A percentile compares a stretch with the other conserved stretches of the same genome.
Evolutionary conservation across 129 eudicot species (phyloP).

Genomic region (Tagetes erecta): DNA sequence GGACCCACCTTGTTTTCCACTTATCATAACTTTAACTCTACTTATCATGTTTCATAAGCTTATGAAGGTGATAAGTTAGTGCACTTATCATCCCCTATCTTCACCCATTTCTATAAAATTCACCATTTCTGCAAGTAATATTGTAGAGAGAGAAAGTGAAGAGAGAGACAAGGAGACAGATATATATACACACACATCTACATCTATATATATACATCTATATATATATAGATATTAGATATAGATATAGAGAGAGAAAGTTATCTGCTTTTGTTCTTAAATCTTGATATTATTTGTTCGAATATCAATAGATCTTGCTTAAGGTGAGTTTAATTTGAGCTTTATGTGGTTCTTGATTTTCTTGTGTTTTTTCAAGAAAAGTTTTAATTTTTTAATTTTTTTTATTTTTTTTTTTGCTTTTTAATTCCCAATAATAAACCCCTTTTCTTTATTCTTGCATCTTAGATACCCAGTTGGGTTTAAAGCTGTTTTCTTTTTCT

Average conservation of each 20-base stretch:
- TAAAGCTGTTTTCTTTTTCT: conserved; percentile 61
- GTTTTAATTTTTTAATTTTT: background rate
- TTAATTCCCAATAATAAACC: conserved; percentile 1
- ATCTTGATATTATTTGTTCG: conserved; percentile 21
- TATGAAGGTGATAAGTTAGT: conserved; percentile 23
- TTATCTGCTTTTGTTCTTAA: conserved; percentile 18
- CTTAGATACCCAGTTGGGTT: conserved; percentile 48
- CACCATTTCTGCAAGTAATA: conserved; percentile 59
- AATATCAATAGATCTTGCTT: conserved; percentile 40
- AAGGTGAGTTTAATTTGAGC: conserved; percentile 27
- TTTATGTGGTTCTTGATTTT: background rate
- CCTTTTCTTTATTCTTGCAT: conserved; percentile 40
- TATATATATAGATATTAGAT: background rate
- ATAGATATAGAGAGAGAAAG: conserved; percentile 34
- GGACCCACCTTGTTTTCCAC: conserved; percentile 19
- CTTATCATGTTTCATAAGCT: conserved; percentile 17
- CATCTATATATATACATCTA: background rate
- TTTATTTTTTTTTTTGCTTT: conserved; percentile 24
- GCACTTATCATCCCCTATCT: conserved; percentile 31
- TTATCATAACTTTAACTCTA: rapidly evolving
- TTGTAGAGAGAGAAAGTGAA: conserved; percentile 56
- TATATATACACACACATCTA: background rate
- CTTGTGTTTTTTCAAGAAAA: background rate
- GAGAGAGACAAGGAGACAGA: conserved; percentile 19
- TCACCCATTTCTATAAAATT: conserved; percentile 43